Evolutionary conservation across 2,329 filamentous ascomycete genomes (phyloP).

Genomic region (Aspergillus pseudonomiae): DNA sequence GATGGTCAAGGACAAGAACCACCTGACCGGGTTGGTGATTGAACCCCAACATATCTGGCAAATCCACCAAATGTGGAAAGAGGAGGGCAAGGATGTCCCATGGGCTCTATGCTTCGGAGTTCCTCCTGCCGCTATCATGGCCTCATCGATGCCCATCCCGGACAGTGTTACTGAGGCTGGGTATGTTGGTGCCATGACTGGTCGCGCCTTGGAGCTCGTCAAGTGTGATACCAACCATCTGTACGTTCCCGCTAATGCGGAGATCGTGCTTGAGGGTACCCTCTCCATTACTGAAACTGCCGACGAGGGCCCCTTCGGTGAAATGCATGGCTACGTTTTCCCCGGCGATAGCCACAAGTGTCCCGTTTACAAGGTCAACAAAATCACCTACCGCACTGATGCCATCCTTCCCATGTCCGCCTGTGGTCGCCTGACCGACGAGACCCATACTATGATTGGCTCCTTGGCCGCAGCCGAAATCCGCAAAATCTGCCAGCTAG

Average conservation of each 20-base stretch:
- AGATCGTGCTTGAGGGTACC: constrained; percentile 57
- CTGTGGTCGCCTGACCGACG: constrained; percentile 49
- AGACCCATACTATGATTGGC: constrained; percentile 49
- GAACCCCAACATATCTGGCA: constrained; percentile 52
- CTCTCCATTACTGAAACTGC: constrained; percentile 49
- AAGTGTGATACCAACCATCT: constrained; percentile 58
- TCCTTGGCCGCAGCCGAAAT: constrained; percentile 51
- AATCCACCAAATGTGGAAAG: constrained; percentile 53
- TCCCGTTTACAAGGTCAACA: constrained; percentile 49
- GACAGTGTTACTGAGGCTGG: constrained; percentile 53
- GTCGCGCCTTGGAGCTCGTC: constrained; percentile 50
- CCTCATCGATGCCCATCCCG: constrained; percentile 53
- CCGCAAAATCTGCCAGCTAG: constrained; percentile 36
- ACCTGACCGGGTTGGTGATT: constrained; percentile 47
- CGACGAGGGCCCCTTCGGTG: constrained; percentile 55
- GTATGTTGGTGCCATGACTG: constrained; percentile 53
- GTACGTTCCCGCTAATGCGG: constrained; percentile 52
- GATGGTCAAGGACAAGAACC: constrained; percentile 52
- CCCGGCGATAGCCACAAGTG: constrained; percentile 42
- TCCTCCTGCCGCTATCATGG: constrained; percentile 55
- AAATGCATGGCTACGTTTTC: constrained; percentile 52
- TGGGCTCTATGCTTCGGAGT: constrained; percentile 54
- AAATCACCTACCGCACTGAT: constrained; percentile 53
- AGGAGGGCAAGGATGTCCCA: constrained; percentile 49
- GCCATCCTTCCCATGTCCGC: constrained; percentile 53